Percentiles rank a stretch among this genome's conserved stretches.
These are phyloP conservation scores for Fusarium sp. DNA, from an alignment of 2,329 filamentous ascomycete genomes.

Conservation along the genomic window DNA sequence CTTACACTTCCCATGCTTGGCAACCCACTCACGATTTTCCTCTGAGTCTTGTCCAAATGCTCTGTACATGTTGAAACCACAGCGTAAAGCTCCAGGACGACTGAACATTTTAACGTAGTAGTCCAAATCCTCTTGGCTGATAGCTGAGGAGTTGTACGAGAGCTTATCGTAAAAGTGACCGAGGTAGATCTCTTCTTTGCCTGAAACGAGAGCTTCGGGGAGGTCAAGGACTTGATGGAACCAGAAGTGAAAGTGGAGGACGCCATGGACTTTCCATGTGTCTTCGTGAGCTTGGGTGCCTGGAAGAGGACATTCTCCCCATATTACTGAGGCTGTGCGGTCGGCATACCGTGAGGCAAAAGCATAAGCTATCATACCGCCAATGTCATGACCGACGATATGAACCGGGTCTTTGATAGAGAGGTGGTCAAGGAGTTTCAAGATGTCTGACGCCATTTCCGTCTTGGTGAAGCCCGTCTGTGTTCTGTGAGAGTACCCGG, in stretches of 20 bases:
- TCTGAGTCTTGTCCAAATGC: conserved; percentile 11
- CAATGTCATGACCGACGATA: conserved; percentile 18
- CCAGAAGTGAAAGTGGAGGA: conserved; percentile 17
- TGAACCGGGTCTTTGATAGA: conserved; percentile 12
- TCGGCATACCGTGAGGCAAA: conserved; percentile 13
- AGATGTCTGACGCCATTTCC: conserved; percentile 22
- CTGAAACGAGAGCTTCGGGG: conserved; percentile 20
- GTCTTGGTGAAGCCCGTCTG: conserved; percentile 23
- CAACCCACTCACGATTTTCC: conserved; percentile 30
- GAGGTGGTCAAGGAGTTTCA: conserved; percentile 2
- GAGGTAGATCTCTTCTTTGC: conserved; percentile 17
- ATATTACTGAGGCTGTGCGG: conserved; percentile 13
- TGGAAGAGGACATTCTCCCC: conserved; percentile 26
- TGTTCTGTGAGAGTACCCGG: conserved; percentile 14
- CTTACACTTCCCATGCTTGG: conserved; percentile 22
- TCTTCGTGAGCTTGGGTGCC: conserved; percentile 9
- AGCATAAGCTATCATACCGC: conserved; percentile 29
- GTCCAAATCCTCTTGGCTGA: conserved; percentile 8
- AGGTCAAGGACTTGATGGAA: conserved; percentile 15
- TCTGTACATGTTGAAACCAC: conserved; percentile 8
- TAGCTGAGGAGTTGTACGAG: conserved; percentile 20
- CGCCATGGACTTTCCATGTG: conserved; percentile 7
- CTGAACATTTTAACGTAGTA: conserved; percentile 9
- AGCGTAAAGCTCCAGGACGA: conserved; percentile 2
- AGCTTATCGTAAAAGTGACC: conserved; percentile 27